These are phyloP conservation scores for Xylaria sp. DNA, from an alignment of 2,329 filamentous ascomycete genomes.

Conservation along the genomic window DNA sequence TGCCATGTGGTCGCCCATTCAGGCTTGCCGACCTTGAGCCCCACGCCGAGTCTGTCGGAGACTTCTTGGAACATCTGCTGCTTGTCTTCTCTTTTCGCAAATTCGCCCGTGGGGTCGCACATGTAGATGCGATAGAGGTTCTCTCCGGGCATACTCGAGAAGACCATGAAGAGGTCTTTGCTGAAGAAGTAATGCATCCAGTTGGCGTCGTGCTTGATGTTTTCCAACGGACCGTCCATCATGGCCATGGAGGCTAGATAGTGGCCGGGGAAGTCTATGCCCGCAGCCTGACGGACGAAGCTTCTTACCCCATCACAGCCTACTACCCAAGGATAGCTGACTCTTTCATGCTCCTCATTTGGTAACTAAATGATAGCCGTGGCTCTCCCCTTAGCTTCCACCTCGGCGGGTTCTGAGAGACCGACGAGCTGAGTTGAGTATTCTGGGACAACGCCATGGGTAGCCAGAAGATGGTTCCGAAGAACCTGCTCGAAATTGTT, in stretches of 20 bases:
- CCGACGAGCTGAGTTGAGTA: not conserved
- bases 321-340: conserved; percentile 9
- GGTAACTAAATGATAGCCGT: not conserved
- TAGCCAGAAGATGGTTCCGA: conserved; percentile 1
- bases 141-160: not conserved
- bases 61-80: conserved; percentile 3
- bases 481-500: conserved; percentile 2
- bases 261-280: not conserved
- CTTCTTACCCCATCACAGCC: not conserved
- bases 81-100: not conserved
- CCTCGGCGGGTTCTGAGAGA: not conserved
- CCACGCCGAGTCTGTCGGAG: not conserved
- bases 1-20: not conserved
- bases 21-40: not conserved
- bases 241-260: not conserved
- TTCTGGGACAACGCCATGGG: not conserved
- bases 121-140: conserved; percentile 1
- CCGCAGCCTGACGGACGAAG: not conserved
- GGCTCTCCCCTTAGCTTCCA: not conserved
- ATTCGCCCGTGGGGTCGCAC: not conserved
- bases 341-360: not conserved
- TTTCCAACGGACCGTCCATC: not conserved
- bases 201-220: not conserved
- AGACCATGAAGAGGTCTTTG: not conserved
- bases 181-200: conserved; percentile 7